phyloP scores from a whole-genome alignment of 371 early-diverging fungal genomes.

The Mortierella sp. region DNA sequence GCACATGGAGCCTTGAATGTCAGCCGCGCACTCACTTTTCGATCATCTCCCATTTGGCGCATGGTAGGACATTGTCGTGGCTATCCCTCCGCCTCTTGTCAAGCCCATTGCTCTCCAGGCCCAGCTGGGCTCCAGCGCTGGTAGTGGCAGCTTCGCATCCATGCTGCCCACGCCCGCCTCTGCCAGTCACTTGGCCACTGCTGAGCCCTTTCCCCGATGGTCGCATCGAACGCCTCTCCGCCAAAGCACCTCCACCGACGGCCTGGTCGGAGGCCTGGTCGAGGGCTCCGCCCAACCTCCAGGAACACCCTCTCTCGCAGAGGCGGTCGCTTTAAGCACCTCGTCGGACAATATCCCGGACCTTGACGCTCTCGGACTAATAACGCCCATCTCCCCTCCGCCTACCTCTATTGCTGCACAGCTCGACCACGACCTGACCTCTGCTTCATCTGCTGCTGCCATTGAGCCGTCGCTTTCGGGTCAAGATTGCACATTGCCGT shows the following conservation, averaged over 20 bases:
- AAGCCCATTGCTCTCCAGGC: slow-evolving; percentile 26
- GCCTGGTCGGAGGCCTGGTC: too few species aligned
- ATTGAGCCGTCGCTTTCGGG: neutral
- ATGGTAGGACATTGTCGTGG: slow-evolving; percentile 21
- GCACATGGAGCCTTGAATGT: neutral
- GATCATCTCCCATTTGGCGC: neutral
- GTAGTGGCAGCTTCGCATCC: neutral
- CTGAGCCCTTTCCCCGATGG: slow-evolving; percentile 1
- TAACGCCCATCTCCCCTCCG: too few species aligned
- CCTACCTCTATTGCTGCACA: too few species aligned
- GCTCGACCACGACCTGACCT: too few species aligned
- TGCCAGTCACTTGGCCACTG: slow-evolving; percentile 15
- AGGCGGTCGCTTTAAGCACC: slow-evolving; percentile 13
- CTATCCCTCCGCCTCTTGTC: slow-evolving; percentile 38
- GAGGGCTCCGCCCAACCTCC: neutral
- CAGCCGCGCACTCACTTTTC: neutral
- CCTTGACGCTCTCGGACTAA: too few species aligned
- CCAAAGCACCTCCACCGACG: neutral
- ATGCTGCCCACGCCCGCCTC: slow-evolving; percentile 29
- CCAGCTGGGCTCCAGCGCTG: slow-evolving; percentile 11
- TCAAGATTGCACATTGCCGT: neutral
- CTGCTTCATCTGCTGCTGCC: too few species aligned
- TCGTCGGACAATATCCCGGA: too few species aligned
- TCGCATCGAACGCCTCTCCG: neutral
- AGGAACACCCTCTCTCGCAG: slow-evolving; percentile 7